phyloP scores from a whole-genome alignment of 2,329 filamentous ascomycete genomes.

The Sclerotinia spermophila region DNA sequence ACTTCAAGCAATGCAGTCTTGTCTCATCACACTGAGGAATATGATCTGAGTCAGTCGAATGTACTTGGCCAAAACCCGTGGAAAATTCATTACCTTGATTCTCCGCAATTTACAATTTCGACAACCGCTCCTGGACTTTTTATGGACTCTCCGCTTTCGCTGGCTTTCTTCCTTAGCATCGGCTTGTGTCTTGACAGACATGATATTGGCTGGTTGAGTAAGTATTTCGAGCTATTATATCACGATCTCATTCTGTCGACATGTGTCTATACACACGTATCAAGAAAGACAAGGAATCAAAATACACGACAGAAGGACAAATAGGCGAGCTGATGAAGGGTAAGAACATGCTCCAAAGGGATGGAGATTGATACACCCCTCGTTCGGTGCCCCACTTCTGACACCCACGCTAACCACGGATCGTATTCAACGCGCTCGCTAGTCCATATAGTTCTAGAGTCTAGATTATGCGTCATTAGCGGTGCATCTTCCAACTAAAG shows the following conservation, averaged over 20 bases:
- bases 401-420: neutral
- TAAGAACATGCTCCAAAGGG: neutral
- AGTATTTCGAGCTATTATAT: neutral
- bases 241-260: neutral
- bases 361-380: neutral
- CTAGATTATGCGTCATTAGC: neutral
- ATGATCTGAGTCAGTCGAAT: neutral
- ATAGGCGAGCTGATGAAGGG: constrained; percentile 4
- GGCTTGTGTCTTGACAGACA: neutral
- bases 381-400: neutral
- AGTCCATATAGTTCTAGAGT: neutral
- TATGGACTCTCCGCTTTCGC: constrained; percentile 40
- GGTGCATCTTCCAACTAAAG: neutral
- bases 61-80: neutral
- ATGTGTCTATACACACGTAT: neutral
- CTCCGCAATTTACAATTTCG: constrained; percentile 54
- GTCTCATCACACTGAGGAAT: constrained; percentile 50
- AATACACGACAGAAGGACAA: constrained; percentile 8
- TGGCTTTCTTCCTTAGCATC: neutral
- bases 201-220: neutral
- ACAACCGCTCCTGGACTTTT: constrained; percentile 53
- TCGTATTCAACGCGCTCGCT: neutral
- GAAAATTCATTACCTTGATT: constrained; percentile 45
- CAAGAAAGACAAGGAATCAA: neutral
- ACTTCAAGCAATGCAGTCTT: constrained; percentile 48